Base-by-base conservation (phyloP, 179 eudicot species). In the Silene vulgaris region DNA sequence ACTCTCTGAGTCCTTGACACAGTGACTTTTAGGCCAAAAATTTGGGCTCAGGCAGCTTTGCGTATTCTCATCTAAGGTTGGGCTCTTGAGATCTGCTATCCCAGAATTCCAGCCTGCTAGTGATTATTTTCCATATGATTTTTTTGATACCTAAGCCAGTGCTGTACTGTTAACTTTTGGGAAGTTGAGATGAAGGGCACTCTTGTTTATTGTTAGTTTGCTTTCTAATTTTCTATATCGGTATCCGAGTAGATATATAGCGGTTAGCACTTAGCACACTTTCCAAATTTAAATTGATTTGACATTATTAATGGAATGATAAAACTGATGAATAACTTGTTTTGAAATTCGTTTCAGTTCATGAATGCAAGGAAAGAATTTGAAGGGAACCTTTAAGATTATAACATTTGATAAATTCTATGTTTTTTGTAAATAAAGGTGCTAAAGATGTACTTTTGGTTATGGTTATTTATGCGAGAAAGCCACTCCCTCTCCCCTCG, bases 81-180 rank as follows among this genome's bases (percentile, higher is more conserved):
- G 17, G 21, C 45, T 32, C 48, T 65, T 65, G 21, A 30, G 70
- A 16, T 32, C 21, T 65, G 21, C 9, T 21, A 9, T 56, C 20
- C 48, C 6, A 28, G 68, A 64, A 23, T 64, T 26, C n/a, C 68
- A 64, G 68, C 16, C 68, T 11, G 68, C 68, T 28, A 64, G 68
- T 26, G 35, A 64, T 9, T 19, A 30, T 4, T 63, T 32, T 30
- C 37, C 45, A 32, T 65, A 13, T 65, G 21, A 30, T 14, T 16
- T 65, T 63, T 26, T 65, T n/a, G 45, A n/a, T 29, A 65, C 20
- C 19, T 65, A 13, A 30, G 35, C 11, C 48, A 6, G 11, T 13
- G 35, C 37, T 12, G 21, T 65, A 30, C 45, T 8, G 32, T 3
- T 11, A 20, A 5, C 11, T 21, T 63, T 20, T 21, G 30, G 29